phyloP scores from a whole-genome alignment of 495 filamentous ascomycete genomes.

The Talaromyces borbonicus region DNA sequence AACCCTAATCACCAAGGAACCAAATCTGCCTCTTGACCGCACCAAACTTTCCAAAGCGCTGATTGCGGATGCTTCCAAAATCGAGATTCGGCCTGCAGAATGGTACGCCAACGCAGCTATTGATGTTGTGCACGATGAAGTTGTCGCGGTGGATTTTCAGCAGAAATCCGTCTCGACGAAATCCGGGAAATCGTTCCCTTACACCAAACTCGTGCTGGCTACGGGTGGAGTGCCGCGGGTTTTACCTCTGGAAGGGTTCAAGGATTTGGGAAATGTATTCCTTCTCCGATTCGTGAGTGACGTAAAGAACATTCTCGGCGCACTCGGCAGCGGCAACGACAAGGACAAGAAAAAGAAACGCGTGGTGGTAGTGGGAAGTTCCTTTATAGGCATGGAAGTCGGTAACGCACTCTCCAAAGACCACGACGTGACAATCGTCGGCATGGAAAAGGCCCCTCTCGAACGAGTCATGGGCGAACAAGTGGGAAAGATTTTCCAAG shows the following conservation, averaged over 20 bases:
- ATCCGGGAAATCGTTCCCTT: conserved; percentile 57
- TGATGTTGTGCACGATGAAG: conserved; percentile 63
- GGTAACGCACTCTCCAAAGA: conserved; percentile 66
- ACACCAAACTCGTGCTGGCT: conserved; percentile 83
- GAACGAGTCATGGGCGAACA: conserved; percentile 78
- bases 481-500: conserved; percentile 72
- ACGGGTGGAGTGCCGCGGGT: conserved; percentile 71
- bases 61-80: conserved; percentile 69
- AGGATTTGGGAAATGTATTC: conserved; percentile 80
- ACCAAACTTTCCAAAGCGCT: conserved; percentile 94
- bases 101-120: conserved; percentile 74
- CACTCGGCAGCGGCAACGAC: conserved; percentile 41
- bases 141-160: conserved; percentile 65
- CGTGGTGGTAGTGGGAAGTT: conserved; percentile 81
- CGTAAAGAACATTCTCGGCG: conserved; percentile 61
- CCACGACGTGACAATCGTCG: conserved; percentile 81
- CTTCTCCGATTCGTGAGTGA: conserved; percentile 65
- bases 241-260: conserved; percentile 79
- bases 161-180: conserved; percentile 62
- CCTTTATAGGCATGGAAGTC: conserved; percentile 96
- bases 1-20: conserved; percentile 76
- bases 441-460: conserved; percentile 78
- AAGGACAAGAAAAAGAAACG: conserved; percentile 62
- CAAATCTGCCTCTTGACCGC: conserved; percentile 78
- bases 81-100: conserved; percentile 59